Base-by-base conservation (phyloP, 371 early-diverging fungal species). In the Batrachochytrium dendrobatidis region DNA sequence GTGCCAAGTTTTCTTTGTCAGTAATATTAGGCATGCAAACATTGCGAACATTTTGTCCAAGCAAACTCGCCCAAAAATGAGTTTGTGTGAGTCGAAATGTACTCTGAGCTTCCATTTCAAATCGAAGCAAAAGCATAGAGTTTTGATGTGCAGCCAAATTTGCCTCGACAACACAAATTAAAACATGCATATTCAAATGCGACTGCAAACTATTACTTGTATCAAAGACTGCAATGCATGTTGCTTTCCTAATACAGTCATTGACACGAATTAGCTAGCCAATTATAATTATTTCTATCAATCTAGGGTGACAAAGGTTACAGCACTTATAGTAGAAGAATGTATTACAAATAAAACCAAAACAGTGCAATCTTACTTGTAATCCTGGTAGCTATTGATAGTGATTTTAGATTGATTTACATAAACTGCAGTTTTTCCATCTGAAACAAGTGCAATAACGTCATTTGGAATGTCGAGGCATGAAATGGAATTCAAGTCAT, bases 371-470 rank as follows among this genome's bases (percentile, higher is more conserved):
- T n/a, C n/a, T 26, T 5, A 5, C 46, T 45, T 45, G 46, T 45
- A 45, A 20, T 20, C 46, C 46, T 45, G 46, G 46, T 45, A 45
- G 3, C 12, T 12, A 12, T 5, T 12, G 12, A 26, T 26, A 12
- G 24, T 26, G 48, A 60, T 83, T 80, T 12, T 78, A 74, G n/a
- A 56, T 5, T 45, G 58, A 17, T 55, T 24, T 18, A 60, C 63
- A 49, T 60, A 61, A 7, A 17, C 24, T 1, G 52, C 61, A 7
- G 26, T 22, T 10, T 18, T 22, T 2, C 61, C 64, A 43, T 56
- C 52, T 17, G 53, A 32, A 22, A 63, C 56, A 18, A 67, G 52
- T 1, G 64, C 54, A 24, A 64, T 46, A 29, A 48, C 57, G 7
- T 43, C 32, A 29, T 12, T n/a, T 18, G 64, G 64, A n/a, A 64